phyloP scores from a whole-genome alignment of 352 stramenopile genomes.

The Phytophthora boehmeriae region DNA sequence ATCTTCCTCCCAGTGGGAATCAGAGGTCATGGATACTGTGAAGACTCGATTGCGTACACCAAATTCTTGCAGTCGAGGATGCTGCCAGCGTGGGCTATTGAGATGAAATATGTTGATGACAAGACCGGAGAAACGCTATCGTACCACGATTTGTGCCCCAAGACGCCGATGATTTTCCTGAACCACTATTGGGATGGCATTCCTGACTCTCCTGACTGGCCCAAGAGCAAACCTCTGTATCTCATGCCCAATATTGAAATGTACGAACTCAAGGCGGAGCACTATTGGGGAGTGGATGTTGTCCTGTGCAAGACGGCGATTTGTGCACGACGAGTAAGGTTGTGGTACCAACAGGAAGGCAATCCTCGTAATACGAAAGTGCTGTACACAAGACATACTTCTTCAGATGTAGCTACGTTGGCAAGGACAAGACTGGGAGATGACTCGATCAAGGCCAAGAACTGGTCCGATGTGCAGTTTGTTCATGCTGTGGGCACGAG shows the following conservation, averaged over 20 bases:
- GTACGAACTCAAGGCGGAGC: constrained; percentile 56
- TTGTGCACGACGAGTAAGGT: constrained; percentile 43
- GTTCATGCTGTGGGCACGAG: constrained; percentile 60
- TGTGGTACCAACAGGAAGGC: constrained; percentile 62
- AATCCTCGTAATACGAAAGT: constrained; percentile 56
- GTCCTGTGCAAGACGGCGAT: constrained; percentile 68
- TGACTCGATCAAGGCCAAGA: constrained; percentile 38
- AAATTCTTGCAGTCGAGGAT: constrained; percentile 58
- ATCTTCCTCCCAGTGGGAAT: constrained; percentile 60
- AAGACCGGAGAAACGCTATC: constrained; percentile 40
- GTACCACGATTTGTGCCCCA: constrained; percentile 60
- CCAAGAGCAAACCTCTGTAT: constrained; percentile 39
- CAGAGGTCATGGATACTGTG: constrained; percentile 67
- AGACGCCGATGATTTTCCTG: constrained; percentile 48
- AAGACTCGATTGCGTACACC: constrained; percentile 70
- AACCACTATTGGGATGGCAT: constrained; percentile 61
- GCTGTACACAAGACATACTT: constrained; percentile 64
- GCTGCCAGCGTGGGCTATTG: constrained; percentile 47
- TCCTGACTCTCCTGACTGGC: constrained; percentile 34
- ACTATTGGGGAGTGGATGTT: constrained; percentile 58
- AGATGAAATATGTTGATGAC: constrained; percentile 50
- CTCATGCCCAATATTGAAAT: constrained; percentile 58
- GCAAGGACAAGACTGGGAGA: constrained; percentile 35
- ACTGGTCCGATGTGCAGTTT: constrained; percentile 53
- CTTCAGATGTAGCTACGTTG: constrained; percentile 50